These are phyloP conservation scores for Pichia sp. DNA, from an alignment of 1,139 yeast genomes.

Conservation along the genomic window DNA sequence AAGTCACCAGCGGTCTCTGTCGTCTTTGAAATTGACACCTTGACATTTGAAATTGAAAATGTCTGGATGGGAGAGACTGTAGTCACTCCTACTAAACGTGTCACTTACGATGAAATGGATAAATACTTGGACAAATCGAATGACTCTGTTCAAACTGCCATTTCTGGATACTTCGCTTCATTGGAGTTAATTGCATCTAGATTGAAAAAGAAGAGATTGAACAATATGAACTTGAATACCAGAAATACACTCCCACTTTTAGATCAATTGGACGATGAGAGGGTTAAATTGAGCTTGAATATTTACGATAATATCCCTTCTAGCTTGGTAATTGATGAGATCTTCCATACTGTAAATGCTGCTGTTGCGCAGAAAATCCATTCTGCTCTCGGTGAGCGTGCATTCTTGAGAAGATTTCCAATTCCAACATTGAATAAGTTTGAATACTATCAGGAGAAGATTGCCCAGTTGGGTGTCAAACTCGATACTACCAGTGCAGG, in stretches of 20 bases:
- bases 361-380: conserved; percentile 81
- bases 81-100: conserved; percentile 53
- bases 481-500: conserved; percentile 74
- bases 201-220: conserved; percentile 65
- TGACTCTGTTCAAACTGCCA: conserved; percentile 39
- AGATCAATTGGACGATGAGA: conserved; percentile 82
- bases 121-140: conserved; percentile 30
- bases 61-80: conserved; percentile 73
- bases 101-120: conserved; percentile 49
- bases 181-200: conserved; percentile 60
- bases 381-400: conserved; percentile 69
- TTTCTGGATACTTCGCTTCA: conserved; percentile 60
- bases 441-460: conserved; percentile 70
- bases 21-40: conserved; percentile 71
- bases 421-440: conserved; percentile 78
- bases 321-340: conserved; percentile 59
- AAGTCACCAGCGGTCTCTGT: conserved; percentile 70
- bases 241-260: conserved; percentile 59
- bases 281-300: conserved; percentile 62
- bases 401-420: conserved; percentile 82
- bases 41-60: conserved; percentile 66
- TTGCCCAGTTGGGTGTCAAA: conserved; percentile 55
- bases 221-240: conserved; percentile 40
- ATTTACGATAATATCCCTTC: conserved; percentile 61
- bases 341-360: conserved; percentile 72